Conservation (phyloP, 257 asterid genomes). For the Petunia axillaris region DNA sequence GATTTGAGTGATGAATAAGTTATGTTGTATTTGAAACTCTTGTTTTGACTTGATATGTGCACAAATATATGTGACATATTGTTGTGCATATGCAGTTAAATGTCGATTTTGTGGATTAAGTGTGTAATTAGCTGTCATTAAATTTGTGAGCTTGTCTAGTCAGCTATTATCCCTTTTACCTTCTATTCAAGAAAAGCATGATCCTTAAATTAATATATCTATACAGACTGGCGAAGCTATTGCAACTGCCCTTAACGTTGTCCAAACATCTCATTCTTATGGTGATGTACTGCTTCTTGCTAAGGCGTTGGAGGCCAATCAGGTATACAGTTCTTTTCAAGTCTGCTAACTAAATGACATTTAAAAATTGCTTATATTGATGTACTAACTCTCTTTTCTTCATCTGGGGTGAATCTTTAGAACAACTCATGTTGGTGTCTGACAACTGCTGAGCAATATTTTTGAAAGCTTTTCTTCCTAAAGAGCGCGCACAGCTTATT, state of each 20-base stretch:
- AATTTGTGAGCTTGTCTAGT: background rate
- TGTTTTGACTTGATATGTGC: background rate
- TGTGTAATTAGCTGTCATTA: background rate
- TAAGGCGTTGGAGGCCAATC: conserved; percentile 78
- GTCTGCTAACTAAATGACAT: background rate
- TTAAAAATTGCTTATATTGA: background rate
- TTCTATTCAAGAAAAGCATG: background rate
- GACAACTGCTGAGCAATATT: background rate
- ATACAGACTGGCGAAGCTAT: conserved; percentile 80
- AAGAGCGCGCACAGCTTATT: background rate
- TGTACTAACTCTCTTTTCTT: background rate
- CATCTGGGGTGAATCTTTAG: background rate
- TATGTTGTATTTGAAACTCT: background rate
- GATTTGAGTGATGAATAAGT: background rate
- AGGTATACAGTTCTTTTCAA: conserved; percentile 49
- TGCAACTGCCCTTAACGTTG: conserved; percentile 82
- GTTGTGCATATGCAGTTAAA: conserved; percentile 8
- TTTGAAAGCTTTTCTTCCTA: background rate
- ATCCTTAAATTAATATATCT: background rate
- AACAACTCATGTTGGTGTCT: background rate
- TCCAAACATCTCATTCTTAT: conserved; percentile 80
- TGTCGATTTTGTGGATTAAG: background rate
- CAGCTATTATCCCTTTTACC: background rate
- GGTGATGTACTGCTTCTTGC: conserved; percentile 77
- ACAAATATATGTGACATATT: background rate